Evolutionary conservation across 495 filamentous ascomycete species (phyloP).

Genomic region (Podospora pseudoanserina): DNA sequence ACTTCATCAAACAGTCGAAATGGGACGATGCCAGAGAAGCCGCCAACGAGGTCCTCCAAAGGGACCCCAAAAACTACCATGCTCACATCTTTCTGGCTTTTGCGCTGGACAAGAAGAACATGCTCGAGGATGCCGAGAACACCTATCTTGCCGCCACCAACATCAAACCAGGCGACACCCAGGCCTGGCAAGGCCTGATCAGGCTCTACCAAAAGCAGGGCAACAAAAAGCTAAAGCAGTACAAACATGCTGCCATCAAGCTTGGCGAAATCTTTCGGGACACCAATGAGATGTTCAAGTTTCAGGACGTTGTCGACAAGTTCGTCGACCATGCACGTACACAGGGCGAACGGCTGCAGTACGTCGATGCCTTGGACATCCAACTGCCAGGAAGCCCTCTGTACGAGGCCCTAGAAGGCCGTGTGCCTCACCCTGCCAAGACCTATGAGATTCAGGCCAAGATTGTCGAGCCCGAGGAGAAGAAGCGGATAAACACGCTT

Average conservation of each 20-base stretch:
- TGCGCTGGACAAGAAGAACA: conserved; percentile 69
- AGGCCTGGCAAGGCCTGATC: conserved; percentile 89
- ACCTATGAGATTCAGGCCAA: conserved; percentile 85
- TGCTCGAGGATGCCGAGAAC: conserved; percentile 64
- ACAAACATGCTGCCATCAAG: conserved; percentile 65
- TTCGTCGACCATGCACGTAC: conserved; percentile 65
- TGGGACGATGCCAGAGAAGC: conserved; percentile 69
- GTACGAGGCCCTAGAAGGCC: conserved; percentile 80
- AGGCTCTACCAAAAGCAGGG: conserved; percentile 77
- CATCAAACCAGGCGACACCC: conserved; percentile 49
- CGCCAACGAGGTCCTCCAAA: conserved; percentile 60
- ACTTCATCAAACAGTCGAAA: conserved; percentile 73
- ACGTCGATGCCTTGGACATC: conserved; percentile 67
- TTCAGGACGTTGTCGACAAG: conserved; percentile 78
- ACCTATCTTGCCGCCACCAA: conserved; percentile 72
- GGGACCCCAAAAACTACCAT: conserved; percentile 77
- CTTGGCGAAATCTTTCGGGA: conserved; percentile 73
- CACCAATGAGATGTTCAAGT: conserved; percentile 61
- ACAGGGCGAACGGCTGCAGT: conserved; percentile 67
- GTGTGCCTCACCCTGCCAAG: conserved; percentile 70
- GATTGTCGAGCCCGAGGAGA: conserved; percentile 81
- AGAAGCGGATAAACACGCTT: conserved; percentile 82
- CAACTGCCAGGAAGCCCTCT: conserved; percentile 73
- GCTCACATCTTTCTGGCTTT: conserved; percentile 80
- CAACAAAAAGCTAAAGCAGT: conserved; percentile 62